These are phyloP conservation scores for Chalara sp. DNA, from an alignment of 2,329 filamentous ascomycete species.

Conservation along the genomic window DNA sequence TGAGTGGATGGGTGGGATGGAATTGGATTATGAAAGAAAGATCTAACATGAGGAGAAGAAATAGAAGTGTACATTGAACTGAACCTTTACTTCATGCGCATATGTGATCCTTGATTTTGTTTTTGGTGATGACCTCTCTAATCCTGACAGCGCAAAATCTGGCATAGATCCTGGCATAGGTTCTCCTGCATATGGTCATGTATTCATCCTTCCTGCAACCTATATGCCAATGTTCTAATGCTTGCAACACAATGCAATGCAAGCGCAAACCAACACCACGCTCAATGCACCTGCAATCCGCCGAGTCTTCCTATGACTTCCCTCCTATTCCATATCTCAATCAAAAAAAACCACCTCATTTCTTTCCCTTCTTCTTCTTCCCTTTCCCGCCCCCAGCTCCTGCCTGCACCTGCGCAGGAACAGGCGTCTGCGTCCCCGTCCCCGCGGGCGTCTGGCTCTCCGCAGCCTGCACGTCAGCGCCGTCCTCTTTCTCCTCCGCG, in stretches of 20 bases:
- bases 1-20: background rate
- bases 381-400: slow-evolving; percentile 44
- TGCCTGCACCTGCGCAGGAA: slow-evolving; percentile 8
- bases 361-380: slow-evolving; percentile 4
- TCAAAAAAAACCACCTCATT: background rate
- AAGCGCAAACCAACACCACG: background rate
- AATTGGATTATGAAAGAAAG: background rate
- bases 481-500: slow-evolving; percentile 27
- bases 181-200: no score
- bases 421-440: slow-evolving; percentile 13
- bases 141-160: no score
- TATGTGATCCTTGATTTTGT: background rate
- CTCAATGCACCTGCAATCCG: no score
- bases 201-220: no score
- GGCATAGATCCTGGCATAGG: no score
- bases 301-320: background rate
- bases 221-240: no score
- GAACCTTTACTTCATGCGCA: no score
- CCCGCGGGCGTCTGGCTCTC: background rate
- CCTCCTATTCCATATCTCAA: background rate
- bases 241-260: slow-evolving; percentile 1
- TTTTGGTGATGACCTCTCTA: no score
- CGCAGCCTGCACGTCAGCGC: slow-evolving; percentile 14
- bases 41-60: background rate
- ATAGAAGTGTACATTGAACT: background rate